phyloP scores from a whole-genome alignment of 495 filamentous ascomycete species.

The Aspergillus funiculosus region DNA sequence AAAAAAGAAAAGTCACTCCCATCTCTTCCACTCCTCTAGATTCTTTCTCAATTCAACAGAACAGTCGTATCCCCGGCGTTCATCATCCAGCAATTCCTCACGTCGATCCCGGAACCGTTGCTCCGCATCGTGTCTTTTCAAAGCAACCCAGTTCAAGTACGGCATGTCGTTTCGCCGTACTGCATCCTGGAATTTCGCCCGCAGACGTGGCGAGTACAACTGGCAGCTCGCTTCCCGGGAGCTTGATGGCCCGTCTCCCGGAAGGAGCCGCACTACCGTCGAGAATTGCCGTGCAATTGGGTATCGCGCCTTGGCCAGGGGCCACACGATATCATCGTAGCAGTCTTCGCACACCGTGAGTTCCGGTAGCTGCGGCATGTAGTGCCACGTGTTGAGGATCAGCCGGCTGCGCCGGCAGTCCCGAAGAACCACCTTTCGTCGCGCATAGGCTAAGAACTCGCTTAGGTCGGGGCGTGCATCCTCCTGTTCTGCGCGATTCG shows the following conservation, averaged over 20 bases:
- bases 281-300: constrained; percentile 55
- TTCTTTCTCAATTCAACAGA: constrained; percentile 44
- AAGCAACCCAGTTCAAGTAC: constrained; percentile 36
- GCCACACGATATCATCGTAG: constrained; percentile 64
- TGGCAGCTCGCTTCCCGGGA: constrained; percentile 57
- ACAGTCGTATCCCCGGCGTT: constrained; percentile 41
- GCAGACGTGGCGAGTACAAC: constrained; percentile 71
- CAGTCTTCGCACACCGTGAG: constrained; percentile 68
- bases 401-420: constrained; percentile 53
- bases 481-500: constrained; percentile 39
- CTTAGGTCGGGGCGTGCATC: constrained; percentile 38
- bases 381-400: constrained; percentile 51
- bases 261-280: constrained; percentile 37
- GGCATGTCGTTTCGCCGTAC: constrained; percentile 52
- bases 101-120: constrained; percentile 42
- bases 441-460: constrained; percentile 47
- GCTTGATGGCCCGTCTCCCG: constrained; percentile 40
- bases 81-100: constrained; percentile 35
- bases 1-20: constrained; percentile 34
- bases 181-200: constrained; percentile 55
- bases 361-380: constrained; percentile 55
- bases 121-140: constrained; percentile 42
- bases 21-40: constrained; percentile 49
- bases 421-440: constrained; percentile 43
- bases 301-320: constrained; percentile 45